Evolutionary conservation across 371 early-diverging fungal species (phyloP), one percentile per base, ranked within the genome.

Genomic region (Blastocladiella emersonii): DNA sequence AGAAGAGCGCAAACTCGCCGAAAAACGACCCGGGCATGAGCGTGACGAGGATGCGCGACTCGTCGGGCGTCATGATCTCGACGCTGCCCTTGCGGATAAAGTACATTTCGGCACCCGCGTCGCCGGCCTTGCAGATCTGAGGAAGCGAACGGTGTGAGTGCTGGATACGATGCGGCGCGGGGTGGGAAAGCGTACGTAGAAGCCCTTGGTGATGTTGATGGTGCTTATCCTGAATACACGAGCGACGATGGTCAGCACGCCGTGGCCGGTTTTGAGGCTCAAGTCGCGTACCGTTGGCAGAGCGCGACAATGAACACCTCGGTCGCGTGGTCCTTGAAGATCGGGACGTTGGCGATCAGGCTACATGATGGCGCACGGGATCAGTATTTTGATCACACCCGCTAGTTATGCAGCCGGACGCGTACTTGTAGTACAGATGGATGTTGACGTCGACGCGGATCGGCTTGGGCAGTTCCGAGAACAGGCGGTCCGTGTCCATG

Each of bases 51-150:
- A 53, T 21, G 5, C 30, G 34, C 21, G 56, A 36, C 23, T 51
- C 63, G 43, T 63, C 63, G 8, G 34, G 34, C 10, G 56, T 25
- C 15, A 34, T 8, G 1, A 63, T 27, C 3, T 63, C 56, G 7
- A 63, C 63, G 25, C 7, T 7, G 6, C 63, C 63, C 25, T n/a
- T 15, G 6, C 43, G 34, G 7, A 63, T 21, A 15, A 63, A 63
- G 43, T 63, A 63, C 63, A 63, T 63, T 35, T 63, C 63, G 32
- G 19, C 34, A 27, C 51, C 63, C 4, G 7, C 39, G 15, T 63
- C 63, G 8, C 63, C 63, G 17, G 45, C 63, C 43, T 51, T 44
- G 32, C 25, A 62, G 12, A 62, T 48, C 44, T 62, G 34, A 8
- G 15, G 30, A 15, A 55, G 5, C 32, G 19, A 56, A 10, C 19